Base-by-base conservation (phyloP, 2,329 filamentous ascomycete genomes). In the Aspergillus ruber region DNA sequence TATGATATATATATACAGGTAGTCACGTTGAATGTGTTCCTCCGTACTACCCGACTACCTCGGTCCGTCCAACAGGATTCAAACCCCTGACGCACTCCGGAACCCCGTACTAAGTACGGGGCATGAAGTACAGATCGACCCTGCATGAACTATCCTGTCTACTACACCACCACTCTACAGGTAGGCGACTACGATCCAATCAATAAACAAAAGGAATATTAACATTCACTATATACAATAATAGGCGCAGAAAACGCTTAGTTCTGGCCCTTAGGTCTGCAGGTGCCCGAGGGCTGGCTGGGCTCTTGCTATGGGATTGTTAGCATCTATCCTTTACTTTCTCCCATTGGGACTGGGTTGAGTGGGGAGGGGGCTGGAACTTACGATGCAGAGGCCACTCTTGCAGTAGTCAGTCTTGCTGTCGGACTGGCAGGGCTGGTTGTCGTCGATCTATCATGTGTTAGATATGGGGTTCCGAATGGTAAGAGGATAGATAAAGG, bases 401-500 rank as follows among this genome's bases (percentile, higher is more conserved):
- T 39, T 20, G 42, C 50, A 52, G 47, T 45, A 45, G 13, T 47
- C 49, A 9, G 42, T 45, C 13, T 45, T 47, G 15, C 50, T 48
- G 15, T 52, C 50, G 32, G 50, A 47, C 18, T 38, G 50, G 45
- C 50, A 52, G 13, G 50, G 45, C 10, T 42, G 32, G 20, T 39
- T 33, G 32, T 42, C 12, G 3, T 44, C 13, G 13, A 52, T 44
- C 50, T 50, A 35, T 35, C 33, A 1, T 20, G n/a, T 15, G n/a
- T 35, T 35, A 35, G 13, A 4, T n/a, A 6, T 21, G 3, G 21
- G 4, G 21, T 15, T 33, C 3, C 12, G 13, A 15, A 6, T 5
- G 13, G 2, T 8, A 15, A 15, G 13, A 15, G n/a, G 32, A 35
- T 6, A 13, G 38, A 36, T 17, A 42, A 6, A 8, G 8, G 33